Percentiles rank a stretch among this genome's conserved stretches.
phyloP scores from a whole-genome alignment of 371 early-diverging fungal genomes.

The Syncephalastrum sp. region DNA sequence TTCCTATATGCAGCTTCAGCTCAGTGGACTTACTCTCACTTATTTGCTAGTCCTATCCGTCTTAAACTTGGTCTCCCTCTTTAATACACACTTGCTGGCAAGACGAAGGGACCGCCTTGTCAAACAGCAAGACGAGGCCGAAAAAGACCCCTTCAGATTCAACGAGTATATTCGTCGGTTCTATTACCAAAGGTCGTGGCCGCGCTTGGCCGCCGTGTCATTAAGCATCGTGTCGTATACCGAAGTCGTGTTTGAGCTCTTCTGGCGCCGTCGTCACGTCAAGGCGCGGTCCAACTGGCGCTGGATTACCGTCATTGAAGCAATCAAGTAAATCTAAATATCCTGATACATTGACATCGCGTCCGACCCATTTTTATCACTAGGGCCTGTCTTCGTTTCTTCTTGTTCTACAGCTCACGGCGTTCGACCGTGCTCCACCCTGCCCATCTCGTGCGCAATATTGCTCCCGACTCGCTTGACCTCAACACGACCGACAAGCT shows the following conservation, averaged over 20 bases:
- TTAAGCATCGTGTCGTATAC: constrained; percentile 39
- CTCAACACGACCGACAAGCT: constrained; percentile 23
- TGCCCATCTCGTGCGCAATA: constrained; percentile 36
- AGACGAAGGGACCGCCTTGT: constrained; percentile 3
- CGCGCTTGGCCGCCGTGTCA: constrained; percentile 16
- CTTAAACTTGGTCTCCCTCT: constrained; percentile 15
- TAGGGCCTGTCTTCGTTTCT: constrained; percentile 27
- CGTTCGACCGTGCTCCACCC: constrained; percentile 35
- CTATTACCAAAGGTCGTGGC: constrained; percentile 10
- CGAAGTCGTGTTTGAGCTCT: constrained; percentile 37
- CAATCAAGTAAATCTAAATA: constrained; percentile 27
- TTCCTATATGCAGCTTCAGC: too few species aligned
- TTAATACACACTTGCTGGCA: constrained; percentile 17
- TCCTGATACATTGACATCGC: too few species aligned
- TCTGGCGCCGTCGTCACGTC: constrained; percentile 14
- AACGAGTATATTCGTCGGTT: constrained; percentile 22
- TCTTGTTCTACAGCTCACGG: constrained; percentile 23
- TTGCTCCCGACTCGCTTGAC: constrained; percentile 30
- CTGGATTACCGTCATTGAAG: constrained; percentile 33
- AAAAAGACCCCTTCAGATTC: constrained; percentile 16
- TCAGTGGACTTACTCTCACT: not conserved
- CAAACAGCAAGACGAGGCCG: constrained; percentile 1
- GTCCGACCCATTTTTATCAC: not conserved
- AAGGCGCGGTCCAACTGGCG: constrained; percentile 22
- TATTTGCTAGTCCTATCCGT: constrained; percentile 15